Base-by-base conservation (phyloP, 2,329 filamentous ascomycete genomes). In the Trichocomaceae sp. region DNA sequence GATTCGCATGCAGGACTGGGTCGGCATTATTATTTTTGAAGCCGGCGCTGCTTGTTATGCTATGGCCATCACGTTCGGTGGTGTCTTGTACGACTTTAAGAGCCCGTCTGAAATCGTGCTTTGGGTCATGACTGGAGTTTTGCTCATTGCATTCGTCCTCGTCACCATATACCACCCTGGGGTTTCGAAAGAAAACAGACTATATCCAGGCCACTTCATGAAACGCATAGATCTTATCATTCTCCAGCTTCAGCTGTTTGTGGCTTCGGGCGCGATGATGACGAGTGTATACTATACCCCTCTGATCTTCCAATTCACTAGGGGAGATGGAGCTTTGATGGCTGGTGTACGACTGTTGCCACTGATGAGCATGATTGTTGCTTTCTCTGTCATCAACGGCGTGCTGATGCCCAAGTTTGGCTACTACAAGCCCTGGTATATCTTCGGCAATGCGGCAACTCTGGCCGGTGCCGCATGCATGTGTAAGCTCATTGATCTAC, bases 301-400 rank as follows among this genome's bases (percentile, higher is more conserved):
- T 0, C 66, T 81, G 0, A 80, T 72, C 65, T 80, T 80, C 62
- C 75, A 79, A 56, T 81, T 81, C 61, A 71, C 71, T 0, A 68
- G 67, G 3, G 73, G 73, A 8, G 76, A 76, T 47, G 64, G 60
- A 0, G 65, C 64, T 2, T 42, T 66, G 10, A 59, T 44, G 20
- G 60, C 65, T 12, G 62, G 61, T 10, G 64, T 69, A 4, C 62
- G 61, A 13, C 59, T 69, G 6, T 56, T 67, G 12, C 65, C 64
- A 6, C 62, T 60, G 47, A 58, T 67, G 37, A 42, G 50, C 33
- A 12, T 64, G 22, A 20, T 59, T 19, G 61, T 65, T 9, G 39
- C 57, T 15, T 23, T 56, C 23, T 55, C 56, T 46, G 47, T 66
- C 22, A 39, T 55, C 26, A 61, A 61, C 26, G 62, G 65, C 15